These are phyloP conservation scores for Rhynchosporium graminicola DNA, from an alignment of 2,329 filamentous ascomycete genomes.

Conservation along the genomic window DNA sequence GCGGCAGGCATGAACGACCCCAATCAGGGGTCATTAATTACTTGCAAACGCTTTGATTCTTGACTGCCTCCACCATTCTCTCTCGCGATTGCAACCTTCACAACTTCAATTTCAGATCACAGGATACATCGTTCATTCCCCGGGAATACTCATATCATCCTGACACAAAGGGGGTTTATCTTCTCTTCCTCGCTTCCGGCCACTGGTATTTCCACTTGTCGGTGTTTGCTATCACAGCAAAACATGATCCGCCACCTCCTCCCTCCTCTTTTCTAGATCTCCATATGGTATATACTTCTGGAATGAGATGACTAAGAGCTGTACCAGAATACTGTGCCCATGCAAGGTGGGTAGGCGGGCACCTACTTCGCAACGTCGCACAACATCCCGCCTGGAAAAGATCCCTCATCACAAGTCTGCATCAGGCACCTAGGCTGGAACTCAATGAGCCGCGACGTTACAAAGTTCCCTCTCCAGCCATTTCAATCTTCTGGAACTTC, in stretches of 20 bases:
- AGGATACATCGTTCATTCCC: too few relatives aligned
- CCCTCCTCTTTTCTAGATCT: too few relatives aligned
- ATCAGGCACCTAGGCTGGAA: not conserved
- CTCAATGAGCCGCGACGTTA: not conserved
- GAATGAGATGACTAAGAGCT: not conserved
- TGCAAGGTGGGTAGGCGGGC: conserved; percentile 3
- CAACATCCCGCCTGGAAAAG: not conserved
- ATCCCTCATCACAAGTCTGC: not conserved
- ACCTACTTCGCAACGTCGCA: conserved; percentile 19
- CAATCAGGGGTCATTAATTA: not conserved
- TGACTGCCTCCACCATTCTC: not conserved
- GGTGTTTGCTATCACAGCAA: not conserved
- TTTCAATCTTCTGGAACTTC: not conserved
- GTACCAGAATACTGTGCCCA: not conserved
- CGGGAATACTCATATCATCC: too few relatives aligned
- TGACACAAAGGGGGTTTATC: too few relatives aligned
- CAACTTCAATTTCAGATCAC: not conserved
- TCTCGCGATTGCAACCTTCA: not conserved
- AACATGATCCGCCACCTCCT: not conserved
- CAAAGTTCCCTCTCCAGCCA: not conserved
- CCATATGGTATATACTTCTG: not conserved
- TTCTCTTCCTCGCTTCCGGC: not conserved
- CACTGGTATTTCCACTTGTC: not conserved
- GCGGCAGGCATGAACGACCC: not conserved
- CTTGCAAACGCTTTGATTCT: not conserved